These are phyloP conservation scores for Colletotrichum liriopes DNA, from an alignment of 2,329 filamentous ascomycete genomes.

Conservation along the genomic window DNA sequence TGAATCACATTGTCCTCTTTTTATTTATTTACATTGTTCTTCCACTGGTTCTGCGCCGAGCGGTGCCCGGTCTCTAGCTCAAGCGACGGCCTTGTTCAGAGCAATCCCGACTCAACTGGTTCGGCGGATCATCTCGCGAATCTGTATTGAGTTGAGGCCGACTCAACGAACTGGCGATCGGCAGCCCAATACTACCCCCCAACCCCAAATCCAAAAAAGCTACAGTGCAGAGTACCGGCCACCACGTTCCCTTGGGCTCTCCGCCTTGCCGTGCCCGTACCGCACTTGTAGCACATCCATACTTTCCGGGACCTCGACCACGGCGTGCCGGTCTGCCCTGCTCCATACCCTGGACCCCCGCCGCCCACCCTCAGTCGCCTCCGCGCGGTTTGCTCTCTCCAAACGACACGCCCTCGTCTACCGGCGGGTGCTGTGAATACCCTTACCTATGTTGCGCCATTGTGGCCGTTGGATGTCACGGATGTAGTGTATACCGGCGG, in stretches of 20 bases:
- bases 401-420: not conserved
- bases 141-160: not conserved
- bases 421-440: not conserved
- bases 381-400: conserved; percentile 3
- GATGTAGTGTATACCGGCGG: not conserved
- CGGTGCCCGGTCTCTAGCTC: not conserved
- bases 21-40: not conserved
- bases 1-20: not conserved
- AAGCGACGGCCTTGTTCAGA: not conserved
- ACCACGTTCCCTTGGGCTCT: not conserved
- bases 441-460: not conserved
- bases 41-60: not conserved
- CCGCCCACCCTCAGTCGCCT: conserved; percentile 2
- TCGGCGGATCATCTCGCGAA: not conserved
- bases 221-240: not conserved
- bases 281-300: not conserved
- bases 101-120: not conserved
- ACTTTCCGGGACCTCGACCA: conserved; percentile 10
- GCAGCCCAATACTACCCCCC: not conserved
- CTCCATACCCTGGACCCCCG: conserved; percentile 14
- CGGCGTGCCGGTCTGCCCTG: conserved; percentile 19
- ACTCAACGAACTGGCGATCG: not conserved
- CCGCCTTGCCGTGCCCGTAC: conserved; percentile 1
- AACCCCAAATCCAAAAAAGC: not conserved
- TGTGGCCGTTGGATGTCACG: not conserved